Evolutionary conservation across 208 protist species (phyloP), one percentile per base, ranked within the genome.

Genomic region (Leishmania mexicana): DNA sequence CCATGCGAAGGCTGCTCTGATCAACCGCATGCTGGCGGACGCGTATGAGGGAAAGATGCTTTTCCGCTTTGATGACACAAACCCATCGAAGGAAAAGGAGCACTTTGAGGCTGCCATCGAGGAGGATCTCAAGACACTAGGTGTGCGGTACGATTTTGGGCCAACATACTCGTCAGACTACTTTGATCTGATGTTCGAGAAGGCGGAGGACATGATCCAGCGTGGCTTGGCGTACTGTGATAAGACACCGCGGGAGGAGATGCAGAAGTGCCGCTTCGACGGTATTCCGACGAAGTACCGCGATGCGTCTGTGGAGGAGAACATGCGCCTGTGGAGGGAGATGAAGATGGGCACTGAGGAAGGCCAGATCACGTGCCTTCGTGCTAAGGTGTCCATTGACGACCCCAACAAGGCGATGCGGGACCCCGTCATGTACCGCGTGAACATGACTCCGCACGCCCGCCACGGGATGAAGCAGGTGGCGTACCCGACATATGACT

Each of bases 11-110:
- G 99, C 99, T 51, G 99, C 98, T 15, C 85, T 99, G 10, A 95
- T 99, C 40, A 99, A 99, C 87, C 90, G 98, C 68, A 98, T 99
- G 90, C 99, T 99, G 51, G 98, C 99, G 7, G 70, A 91, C 51
- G 92, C 97, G 45, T 99, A 99, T 86, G 90, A 99, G 51, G 99
- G 99, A 64, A 99, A 99, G 86, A 90, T 99, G 88, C 83, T 99
- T 42, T 93, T 99, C 80, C 95, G 99, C 31, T 99, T 99, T 80
- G 99, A 99, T 92, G 99, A 99, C 92, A 99, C 99, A 40, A 99
- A 99, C 92, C 99, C 99, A 21, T 87, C 93, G 2, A 99, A 99
- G 84, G 99, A 99, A 86, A 99, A 98, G 77, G 92, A 95, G 64
- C 96, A 98, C 81, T 99, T 98, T 83, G 98, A 99, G 73, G 83